Evolutionary conservation across 768 basidiomycete species (phyloP), one percentile per base, ranked within the genome.

Genomic region (Fomitopsis pulvina): DNA sequence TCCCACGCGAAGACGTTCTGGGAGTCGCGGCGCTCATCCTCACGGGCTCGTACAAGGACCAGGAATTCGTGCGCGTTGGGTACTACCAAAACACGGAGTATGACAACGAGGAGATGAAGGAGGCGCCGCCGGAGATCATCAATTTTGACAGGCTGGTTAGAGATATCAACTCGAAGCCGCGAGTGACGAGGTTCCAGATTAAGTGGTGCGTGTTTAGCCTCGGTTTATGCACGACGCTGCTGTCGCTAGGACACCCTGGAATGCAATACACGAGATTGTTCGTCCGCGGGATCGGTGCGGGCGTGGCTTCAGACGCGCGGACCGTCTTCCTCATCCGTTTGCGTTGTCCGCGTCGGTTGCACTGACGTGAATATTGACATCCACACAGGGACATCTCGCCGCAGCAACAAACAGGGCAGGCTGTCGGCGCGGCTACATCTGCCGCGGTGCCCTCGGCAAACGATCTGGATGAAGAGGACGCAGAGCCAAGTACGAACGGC

Each of bases 1-100:
- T 98, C 57, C 94, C 93, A 2, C 61, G 79, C 27, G 84, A 90
- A 53, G 95, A 98, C 62, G 90, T 95, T 27, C 77, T 99, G 11
- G 96, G 96, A 41, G 94, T 99, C 16, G 91, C 95, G 2, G 96
- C 95, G 5, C 85, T 98, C 63, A 97, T 99, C 60, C 79, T 99
- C 45, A 98, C 94, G 0, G 96, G 92, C 6, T 90, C 89, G 10
- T 99, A 98, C 68, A 82, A 84, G 32, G 95, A 97, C 45, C 94
- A 96, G 61, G 96, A 98, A 66, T 99, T 99, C 62, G 95, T 99
- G n/a, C 83, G 95, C 41, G 94, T 99, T 24, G 96, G 96, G 6
- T 98, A 99, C 66, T 99, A 99, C 67, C 96, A 98, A 69, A 94
- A 98, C 63, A 97, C 94, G 22, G 95, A 98, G 67, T 98, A 97